Evolutionary conservation across 2,329 filamentous ascomycete genomes (phyloP), one percentile per base, ranked within the genome.

Genomic region (Chaetomium sp.): DNA sequence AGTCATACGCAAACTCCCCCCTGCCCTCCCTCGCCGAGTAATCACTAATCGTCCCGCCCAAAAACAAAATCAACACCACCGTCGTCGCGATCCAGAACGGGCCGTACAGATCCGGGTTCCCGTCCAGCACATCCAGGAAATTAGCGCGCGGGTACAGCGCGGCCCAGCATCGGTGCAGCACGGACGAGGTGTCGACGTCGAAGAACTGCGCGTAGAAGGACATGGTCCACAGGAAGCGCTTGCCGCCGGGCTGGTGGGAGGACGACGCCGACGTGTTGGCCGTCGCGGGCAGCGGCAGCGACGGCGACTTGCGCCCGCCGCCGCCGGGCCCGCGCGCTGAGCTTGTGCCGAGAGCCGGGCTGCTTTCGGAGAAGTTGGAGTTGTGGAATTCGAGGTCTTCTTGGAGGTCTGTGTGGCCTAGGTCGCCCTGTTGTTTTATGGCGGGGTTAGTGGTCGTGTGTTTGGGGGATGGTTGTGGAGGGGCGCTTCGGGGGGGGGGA

Each of bases 51-150:
- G 95, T 98, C 13, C 95, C 95, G 0, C 94, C 95, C 53, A 99
- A 77, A 79, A 99, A 99, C 35, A 99, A 80, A 66, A 99, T 98
- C 68, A 99, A 85, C 13, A 99, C 90, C 10, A 99, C 95, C 0
- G 95, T 98, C 0, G 95, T 98, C 10, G 95, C 95, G 79, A 99
- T 98, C 95, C 95, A 99, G 75, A 98, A 93, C 1, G 95, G 95
- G 0, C 94, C 94, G 81, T 99, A 99, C 38, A 99, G 81, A 75
- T 99, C 95, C 1, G 95, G 92, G 76, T 98, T 98, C 23, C 95
- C 95, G 76, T 99, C 95, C 31, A 99, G 85, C 42, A 98, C 92
- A 75, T 99, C 95, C 68, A 99, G 88, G 79, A 99, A 99, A 82
- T 97, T 97, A 64, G 90, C 90, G 68, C 92, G 89, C 54, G 95